Evolutionary conservation across 768 basidiomycete genomes (phyloP).

Genomic region (Xerocomellus dryophilus): DNA sequence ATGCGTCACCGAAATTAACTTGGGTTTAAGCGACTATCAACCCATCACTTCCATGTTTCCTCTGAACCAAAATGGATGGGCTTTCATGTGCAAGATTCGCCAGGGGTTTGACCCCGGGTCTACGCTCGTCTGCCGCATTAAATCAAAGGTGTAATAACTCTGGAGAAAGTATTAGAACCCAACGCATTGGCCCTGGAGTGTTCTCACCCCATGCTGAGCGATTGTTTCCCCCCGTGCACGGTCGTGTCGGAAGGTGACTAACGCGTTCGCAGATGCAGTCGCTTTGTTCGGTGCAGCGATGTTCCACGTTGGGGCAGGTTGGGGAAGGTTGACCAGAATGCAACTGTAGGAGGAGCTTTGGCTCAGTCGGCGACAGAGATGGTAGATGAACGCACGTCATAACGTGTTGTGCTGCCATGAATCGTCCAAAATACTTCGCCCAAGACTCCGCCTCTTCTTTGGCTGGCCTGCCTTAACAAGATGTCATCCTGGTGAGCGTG

Average conservation of each 20-base stretch:
- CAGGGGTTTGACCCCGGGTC: slow-evolving; percentile 22
- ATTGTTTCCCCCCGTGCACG: slow-evolving; percentile 22
- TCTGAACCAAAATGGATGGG: slow-evolving; percentile 28
- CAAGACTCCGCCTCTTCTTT: slow-evolving; percentile 22
- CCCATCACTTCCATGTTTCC: slow-evolving; percentile 27
- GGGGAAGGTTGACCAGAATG: slow-evolving; percentile 27
- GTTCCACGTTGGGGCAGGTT: slow-evolving; percentile 21
- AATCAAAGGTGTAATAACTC: slow-evolving; percentile 28
- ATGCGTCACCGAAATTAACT: neutral
- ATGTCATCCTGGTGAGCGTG: slow-evolving; percentile 2
- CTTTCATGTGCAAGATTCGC: slow-evolving; percentile 27
- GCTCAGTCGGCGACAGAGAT: neutral
- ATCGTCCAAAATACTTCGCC: slow-evolving; percentile 20
- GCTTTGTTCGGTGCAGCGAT: slow-evolving; percentile 20
- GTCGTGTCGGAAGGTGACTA: slow-evolving; percentile 25
- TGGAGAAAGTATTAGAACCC: neutral
- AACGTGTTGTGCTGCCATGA: slow-evolving; percentile 25
- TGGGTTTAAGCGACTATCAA: slow-evolving; percentile 2
- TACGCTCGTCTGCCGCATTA: slow-evolving; percentile 14
- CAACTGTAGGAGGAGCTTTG: slow-evolving; percentile 9
- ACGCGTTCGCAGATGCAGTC: slow-evolving; percentile 24
- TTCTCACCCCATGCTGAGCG: slow-evolving; percentile 24
- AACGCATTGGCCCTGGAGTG: neutral
- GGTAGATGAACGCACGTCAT: slow-evolving; percentile 17
- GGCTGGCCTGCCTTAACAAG: slow-evolving; percentile 10